Evolutionary conservation across 2,329 filamentous ascomycete species (phyloP).

Genomic region (Neospermospora avenae): DNA sequence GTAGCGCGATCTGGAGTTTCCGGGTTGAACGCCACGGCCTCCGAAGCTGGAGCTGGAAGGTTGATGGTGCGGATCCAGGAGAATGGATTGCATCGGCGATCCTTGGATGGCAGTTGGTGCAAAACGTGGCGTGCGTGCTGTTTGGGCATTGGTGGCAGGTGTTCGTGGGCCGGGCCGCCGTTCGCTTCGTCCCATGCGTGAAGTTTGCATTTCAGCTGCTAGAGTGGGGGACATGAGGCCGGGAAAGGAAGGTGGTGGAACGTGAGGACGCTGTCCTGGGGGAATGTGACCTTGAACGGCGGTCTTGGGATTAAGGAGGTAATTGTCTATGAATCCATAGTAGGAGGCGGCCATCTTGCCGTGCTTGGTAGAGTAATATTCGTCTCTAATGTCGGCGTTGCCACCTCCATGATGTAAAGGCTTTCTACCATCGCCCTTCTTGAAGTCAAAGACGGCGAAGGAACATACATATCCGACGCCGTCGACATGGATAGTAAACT

Average conservation of each 20-base stretch:
- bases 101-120: conserved; percentile 36
- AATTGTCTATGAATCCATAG: conserved; percentile 92
- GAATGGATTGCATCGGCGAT: conserved; percentile 65
- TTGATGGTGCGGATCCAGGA: conserved; percentile 74
- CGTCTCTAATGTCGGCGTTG: conserved; percentile 65
- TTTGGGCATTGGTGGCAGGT: conserved; percentile 34
- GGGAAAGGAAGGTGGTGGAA: conserved; percentile 73
- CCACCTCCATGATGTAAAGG: conserved; percentile 38
- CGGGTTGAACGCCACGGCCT: conserved; percentile 45
- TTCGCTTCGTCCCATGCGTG: conserved; percentile 47
- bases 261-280: conserved; percentile 52
- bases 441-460: conserved; percentile 96
- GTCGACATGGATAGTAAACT: conserved; percentile 96
- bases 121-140: conserved; percentile 43
- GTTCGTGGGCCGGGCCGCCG: conserved; percentile 40
- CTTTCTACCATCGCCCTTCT: conserved; percentile 66
- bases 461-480: conserved; percentile 95
- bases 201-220: conserved; percentile 53
- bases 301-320: conserved; percentile 70
- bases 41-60: conserved; percentile 50
- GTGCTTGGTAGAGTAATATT: conserved; percentile 93
- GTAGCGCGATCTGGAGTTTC: conserved; percentile 43
- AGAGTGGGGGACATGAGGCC: conserved; percentile 62
- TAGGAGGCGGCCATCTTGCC: conserved; percentile 98
- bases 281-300: conserved; percentile 60